Evolutionary conservation across 164 flowering plant species (phyloP).

Genomic region (Paratinospora sagittata): DNA sequence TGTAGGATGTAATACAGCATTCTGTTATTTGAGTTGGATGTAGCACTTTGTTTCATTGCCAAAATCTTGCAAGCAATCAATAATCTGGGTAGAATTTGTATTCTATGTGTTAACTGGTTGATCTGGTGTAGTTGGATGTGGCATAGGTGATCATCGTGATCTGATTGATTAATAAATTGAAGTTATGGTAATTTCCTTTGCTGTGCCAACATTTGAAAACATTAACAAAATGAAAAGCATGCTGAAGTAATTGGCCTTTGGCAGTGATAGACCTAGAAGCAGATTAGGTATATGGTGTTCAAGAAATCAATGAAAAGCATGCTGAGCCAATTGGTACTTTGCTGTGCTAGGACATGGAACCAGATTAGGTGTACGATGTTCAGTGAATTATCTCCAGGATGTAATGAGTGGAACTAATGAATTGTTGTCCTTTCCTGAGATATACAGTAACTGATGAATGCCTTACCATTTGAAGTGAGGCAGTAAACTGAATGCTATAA

Average conservation of each 20-base stretch:
- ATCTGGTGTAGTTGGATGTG: background rate
- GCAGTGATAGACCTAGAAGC: no score
- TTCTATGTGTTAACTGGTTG: background rate
- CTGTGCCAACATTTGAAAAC: background rate
- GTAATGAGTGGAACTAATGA: background rate
- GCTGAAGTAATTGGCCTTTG: no score
- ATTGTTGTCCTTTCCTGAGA: no score
- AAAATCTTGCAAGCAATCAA: background rate
- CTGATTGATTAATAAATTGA: background rate
- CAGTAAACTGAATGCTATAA: no score
- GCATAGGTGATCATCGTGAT: background rate
- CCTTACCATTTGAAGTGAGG: no score
- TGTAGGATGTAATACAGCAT: background rate
- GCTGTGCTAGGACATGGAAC: background rate
- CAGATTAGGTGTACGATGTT: background rate
- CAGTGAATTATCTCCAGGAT: background rate
- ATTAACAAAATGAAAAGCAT: background rate
- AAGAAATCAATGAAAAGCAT: background rate
- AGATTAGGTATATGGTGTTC: background rate
- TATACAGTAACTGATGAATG: no score
- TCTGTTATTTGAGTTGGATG: background rate
- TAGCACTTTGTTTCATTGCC: background rate
- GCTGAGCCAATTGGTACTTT: background rate
- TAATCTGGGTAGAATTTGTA: background rate
- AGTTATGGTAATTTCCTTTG: background rate